Evolutionary conservation across 2,329 filamentous ascomycete species (phyloP).

Genomic region (Ophiostoma ulmi): DNA sequence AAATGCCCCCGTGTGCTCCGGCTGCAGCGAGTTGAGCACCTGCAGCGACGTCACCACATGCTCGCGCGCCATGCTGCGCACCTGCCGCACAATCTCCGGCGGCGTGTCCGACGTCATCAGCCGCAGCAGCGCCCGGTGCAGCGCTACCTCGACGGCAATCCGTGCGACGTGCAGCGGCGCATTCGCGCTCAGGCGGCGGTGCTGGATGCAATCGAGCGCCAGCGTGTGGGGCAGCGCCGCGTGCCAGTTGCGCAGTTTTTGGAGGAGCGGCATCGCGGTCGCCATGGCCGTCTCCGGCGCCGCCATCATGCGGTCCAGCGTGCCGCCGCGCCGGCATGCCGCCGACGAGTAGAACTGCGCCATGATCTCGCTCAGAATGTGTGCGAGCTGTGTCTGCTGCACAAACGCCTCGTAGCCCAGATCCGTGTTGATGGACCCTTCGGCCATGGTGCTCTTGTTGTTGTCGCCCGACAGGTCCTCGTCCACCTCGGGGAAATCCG

Average conservation of each 20-base stretch:
- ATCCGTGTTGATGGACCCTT: constrained; percentile 14
- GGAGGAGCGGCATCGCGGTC: constrained; percentile 1
- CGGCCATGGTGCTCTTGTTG: neutral
- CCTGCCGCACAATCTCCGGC: neutral
- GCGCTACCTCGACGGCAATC: constrained; percentile 13
- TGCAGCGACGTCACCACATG: constrained; percentile 10
- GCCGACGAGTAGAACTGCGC: constrained; percentile 14
- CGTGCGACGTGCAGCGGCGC: constrained; percentile 15
- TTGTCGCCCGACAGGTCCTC: constrained; percentile 2
- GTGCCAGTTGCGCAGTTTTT: constrained; percentile 2
- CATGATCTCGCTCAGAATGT: constrained; percentile 14
- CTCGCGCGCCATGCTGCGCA: constrained; percentile 11
- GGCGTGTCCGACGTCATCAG: constrained; percentile 11
- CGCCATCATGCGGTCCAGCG: constrained; percentile 14
- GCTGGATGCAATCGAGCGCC: constrained; percentile 18
- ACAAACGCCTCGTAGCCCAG: constrained; percentile 16
- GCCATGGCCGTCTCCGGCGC: neutral
- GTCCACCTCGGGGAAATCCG: constrained; percentile 30
- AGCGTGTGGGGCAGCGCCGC: constrained; percentile 10
- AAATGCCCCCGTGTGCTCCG: constrained; percentile 14
- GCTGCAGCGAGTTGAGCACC: constrained; percentile 10
- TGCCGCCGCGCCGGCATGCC: constrained; percentile 16
- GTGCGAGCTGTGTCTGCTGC: constrained; percentile 14
- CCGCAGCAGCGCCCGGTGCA: constrained; percentile 16
- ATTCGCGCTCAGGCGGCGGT: constrained; percentile 11